phyloP scores from a whole-genome alignment of 2,329 filamentous ascomycete genomes.

The Thyridium curvatum region DNA sequence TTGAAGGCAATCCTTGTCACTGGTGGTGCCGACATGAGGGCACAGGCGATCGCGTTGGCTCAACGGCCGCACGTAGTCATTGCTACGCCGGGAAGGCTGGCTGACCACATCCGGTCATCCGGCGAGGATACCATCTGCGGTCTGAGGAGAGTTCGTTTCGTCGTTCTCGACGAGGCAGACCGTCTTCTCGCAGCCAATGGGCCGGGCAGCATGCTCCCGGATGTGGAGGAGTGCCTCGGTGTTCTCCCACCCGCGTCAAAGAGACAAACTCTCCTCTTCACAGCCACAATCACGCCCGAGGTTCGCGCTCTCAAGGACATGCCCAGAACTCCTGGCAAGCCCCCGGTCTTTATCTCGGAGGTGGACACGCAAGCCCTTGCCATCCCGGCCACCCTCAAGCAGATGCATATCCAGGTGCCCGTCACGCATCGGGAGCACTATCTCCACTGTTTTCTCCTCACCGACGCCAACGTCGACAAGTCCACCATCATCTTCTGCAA shows the following conservation, averaged over 20 bases:
- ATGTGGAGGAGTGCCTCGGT: conserved; percentile 82
- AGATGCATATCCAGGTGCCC: conserved; percentile 82
- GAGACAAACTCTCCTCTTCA: conserved; percentile 93
- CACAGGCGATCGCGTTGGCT: conserved; percentile 78
- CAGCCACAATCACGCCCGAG: conserved; percentile 89
- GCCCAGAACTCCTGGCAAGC: conserved; percentile 61
- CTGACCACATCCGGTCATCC: conserved; percentile 87
- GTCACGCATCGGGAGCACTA: conserved; percentile 94
- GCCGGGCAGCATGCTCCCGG: conserved; percentile 85
- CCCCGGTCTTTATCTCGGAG: conserved; percentile 83
- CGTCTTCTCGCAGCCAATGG: conserved; percentile 69
- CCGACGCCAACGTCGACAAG: conserved; percentile 66
- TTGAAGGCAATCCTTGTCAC: conserved; percentile 87
- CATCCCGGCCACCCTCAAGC: conserved; percentile 72
- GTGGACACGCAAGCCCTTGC: conserved; percentile 70
- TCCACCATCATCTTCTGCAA: conserved; percentile 93
- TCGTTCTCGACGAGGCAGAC: conserved; percentile 95
- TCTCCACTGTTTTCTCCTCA: conserved; percentile 81
- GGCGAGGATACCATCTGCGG: conserved; percentile 86
- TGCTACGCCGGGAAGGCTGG: conserved; percentile 85
- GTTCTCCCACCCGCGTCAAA: conserved; percentile 70
- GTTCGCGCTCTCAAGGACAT: conserved; percentile 80
- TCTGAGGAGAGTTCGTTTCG: conserved; percentile 70
- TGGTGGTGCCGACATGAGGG: conserved; percentile 86
- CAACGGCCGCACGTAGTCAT: conserved; percentile 86